phyloP scores from a whole-genome alignment of 1,284 basidiomycete genomes.

The Microbotryum saponariae region DNA sequence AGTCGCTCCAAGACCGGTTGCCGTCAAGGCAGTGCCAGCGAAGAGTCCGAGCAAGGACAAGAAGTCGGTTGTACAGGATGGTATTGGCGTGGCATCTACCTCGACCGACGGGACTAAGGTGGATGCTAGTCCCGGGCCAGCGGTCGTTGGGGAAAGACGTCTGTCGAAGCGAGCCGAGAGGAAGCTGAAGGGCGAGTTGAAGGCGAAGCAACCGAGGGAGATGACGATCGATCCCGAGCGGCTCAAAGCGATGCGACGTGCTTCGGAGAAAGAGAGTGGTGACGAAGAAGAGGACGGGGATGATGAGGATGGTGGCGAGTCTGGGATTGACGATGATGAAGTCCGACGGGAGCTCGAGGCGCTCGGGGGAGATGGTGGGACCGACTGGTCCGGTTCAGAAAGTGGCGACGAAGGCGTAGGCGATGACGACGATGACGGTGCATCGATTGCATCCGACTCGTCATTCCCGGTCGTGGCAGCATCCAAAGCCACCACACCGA shows the following conservation, averaged over 20 bases:
- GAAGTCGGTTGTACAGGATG: constrained; percentile 21
- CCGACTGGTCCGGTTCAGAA: constrained; percentile 23
- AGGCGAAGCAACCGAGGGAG: constrained; percentile 15
- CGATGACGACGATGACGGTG: constrained; percentile 9
- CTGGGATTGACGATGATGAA: constrained; percentile 31
- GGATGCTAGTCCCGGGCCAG: background rate
- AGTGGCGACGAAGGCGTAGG: constrained; percentile 13
- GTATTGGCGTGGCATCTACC: too few relatives aligned
- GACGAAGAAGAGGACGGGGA: constrained; percentile 36
- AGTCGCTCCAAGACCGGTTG: constrained; percentile 8
- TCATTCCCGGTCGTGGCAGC: background rate
- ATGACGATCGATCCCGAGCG: constrained; percentile 25
- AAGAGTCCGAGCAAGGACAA: constrained; percentile 18
- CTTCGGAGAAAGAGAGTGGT: constrained; percentile 29
- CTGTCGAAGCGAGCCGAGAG: constrained; percentile 36
- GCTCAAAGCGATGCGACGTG: background rate
- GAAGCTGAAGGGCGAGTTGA: constrained; percentile 1
- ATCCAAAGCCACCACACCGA: constrained; percentile 1
- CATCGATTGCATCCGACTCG: background rate
- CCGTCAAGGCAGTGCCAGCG: constrained; percentile 33
- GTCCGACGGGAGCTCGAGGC: constrained; percentile 18
- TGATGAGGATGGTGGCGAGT: constrained; percentile 34
- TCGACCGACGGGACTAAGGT: background rate
- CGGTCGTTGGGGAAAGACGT: constrained; percentile 20
- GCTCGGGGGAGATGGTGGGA: constrained; percentile 17